phyloP scores from a whole-genome alignment of 208 protist genomes.

The Trypanosomatidae sp. region DNA sequence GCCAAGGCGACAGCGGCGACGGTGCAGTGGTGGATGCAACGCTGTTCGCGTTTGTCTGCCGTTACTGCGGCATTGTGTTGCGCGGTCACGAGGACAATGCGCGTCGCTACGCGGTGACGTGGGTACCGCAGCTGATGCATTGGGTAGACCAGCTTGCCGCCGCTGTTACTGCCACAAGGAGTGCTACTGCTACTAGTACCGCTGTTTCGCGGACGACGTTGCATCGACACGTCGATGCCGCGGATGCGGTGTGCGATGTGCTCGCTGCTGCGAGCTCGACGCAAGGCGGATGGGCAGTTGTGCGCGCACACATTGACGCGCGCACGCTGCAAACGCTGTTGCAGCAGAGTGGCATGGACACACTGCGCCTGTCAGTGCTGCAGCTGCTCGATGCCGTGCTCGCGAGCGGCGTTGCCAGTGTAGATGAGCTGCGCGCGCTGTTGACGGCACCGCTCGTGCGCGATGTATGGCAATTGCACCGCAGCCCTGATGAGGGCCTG shows the following conservation, averaged over 20 bases:
- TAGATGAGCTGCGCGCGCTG: neutral
- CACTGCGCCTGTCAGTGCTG: conserved; percentile 15
- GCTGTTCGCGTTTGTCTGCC: conserved; percentile 40
- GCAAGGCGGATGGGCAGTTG: conserved; percentile 19
- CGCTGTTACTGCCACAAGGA: too few relatives aligned
- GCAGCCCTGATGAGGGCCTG: conserved; percentile 21
- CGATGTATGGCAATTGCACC: conserved; percentile 38
- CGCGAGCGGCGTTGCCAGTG: too few relatives aligned
- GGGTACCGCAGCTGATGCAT: conserved; percentile 13
- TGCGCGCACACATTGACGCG: conserved; percentile 8
- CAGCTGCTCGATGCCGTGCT: conserved; percentile 19
- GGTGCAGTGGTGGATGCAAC: too few relatives aligned
- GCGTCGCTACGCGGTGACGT: conserved; percentile 15
- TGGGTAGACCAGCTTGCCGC: conserved; percentile 1
- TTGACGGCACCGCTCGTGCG: conserved; percentile 9
- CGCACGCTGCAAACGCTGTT: conserved; percentile 13
- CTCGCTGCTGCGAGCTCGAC: conserved; percentile 34
- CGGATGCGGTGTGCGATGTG: conserved; percentile 32
- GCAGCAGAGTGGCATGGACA: too few relatives aligned
- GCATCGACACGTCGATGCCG: conserved; percentile 9
- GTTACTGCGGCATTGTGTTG: conserved; percentile 39
- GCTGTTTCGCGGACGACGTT: too few relatives aligned
- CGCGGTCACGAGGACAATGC: conserved; percentile 33
- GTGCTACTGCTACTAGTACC: too few relatives aligned
- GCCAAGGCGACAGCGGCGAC: too few relatives aligned